phyloP scores from a whole-genome alignment of 768 basidiomycete species.

The Serendipita sp. region DNA sequence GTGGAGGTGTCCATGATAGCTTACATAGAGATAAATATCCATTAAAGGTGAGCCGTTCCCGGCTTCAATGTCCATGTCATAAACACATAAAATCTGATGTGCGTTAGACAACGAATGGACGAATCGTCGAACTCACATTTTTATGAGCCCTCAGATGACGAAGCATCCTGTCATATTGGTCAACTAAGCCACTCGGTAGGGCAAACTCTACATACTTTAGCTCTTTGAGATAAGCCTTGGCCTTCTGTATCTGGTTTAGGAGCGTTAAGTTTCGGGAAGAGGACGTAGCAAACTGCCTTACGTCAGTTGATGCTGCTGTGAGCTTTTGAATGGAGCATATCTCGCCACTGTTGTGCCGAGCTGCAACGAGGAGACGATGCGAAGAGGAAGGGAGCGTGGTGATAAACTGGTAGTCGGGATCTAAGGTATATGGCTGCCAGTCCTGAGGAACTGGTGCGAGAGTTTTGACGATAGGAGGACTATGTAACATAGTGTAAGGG shows the following conservation, averaged over 20 bases:
- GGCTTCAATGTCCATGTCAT: neutral
- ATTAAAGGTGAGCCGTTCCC: neutral
- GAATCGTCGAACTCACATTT: neutral
- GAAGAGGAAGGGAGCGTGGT: neutral
- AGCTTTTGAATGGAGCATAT: neutral
- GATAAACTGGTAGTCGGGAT: neutral
- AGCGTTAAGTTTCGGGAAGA: too few relatives aligned
- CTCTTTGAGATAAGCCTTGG: neutral
- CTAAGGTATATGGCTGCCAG: neutral
- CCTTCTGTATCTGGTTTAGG: neutral
- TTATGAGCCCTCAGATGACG: neutral
- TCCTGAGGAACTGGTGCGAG: neutral
- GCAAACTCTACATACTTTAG: neutral
- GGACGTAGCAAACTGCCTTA: neutral
- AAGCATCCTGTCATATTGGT: neutral
- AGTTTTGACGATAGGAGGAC: neutral
- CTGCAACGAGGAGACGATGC: neutral
- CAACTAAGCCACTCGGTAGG: neutral
- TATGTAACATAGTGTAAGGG: neutral
- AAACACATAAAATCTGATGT: neutral
- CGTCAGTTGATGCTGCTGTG: neutral
- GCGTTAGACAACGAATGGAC: neutral
- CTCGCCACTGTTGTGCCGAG: neutral
- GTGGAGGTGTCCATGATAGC: neutral
- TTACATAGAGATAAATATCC: conserved; percentile 2